Base-by-base conservation (phyloP, 495 filamentous ascomycete genomes). In the Thermothielavioides terrestris region DNA sequence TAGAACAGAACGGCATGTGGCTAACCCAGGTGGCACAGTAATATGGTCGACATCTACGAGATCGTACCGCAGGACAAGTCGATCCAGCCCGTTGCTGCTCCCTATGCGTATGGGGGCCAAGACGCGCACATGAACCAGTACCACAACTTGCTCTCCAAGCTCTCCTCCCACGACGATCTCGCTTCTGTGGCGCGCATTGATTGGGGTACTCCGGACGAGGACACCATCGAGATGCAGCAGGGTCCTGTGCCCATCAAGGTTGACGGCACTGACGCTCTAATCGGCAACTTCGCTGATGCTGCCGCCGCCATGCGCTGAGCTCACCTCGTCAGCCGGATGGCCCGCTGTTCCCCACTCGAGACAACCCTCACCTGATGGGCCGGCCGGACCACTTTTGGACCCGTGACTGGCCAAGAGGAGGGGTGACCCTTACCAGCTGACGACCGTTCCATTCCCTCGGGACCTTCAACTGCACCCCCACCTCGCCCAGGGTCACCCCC, bases 21-120 rank as follows among this genome's bases (percentile, higher is more conserved):
- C 66, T 72, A 47, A 72, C 60, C 6, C 2, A 23, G 22, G 38
- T 53, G n/a, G 37, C 53, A 49, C 54, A 79, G 77, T 49, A 75
- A 76, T 60, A 70, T 79, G 48, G 76, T 79, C 46, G 77, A 79
- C 60, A 76, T 79, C 44, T 79, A 78, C 66, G 77, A 77, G 39
- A 77, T 79, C 59, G 68, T 72, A 14, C 72, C 75, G 25, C 70
- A 74, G 45, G 71, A 70, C 51, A 56, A 58, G 39, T 35, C 30
- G 55, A 60, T 36, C 21, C 52, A 54, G n/a, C 15, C 64, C 57
- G 42, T 56, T 46, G 49, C 59, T 54, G 55, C 58, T 46, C 55
- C 63, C n/a, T 62, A 59, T 54, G 53, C 62, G 54, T 66, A 69
- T 42, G 63, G 64, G 34, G 68, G 63, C 41, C 73, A 71, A 44